Evolutionary conservation across 139 green algal genomes (phyloP), one percentile per base, ranked within the genome.

Genomic region (Monoraphidium neglectum): DNA sequence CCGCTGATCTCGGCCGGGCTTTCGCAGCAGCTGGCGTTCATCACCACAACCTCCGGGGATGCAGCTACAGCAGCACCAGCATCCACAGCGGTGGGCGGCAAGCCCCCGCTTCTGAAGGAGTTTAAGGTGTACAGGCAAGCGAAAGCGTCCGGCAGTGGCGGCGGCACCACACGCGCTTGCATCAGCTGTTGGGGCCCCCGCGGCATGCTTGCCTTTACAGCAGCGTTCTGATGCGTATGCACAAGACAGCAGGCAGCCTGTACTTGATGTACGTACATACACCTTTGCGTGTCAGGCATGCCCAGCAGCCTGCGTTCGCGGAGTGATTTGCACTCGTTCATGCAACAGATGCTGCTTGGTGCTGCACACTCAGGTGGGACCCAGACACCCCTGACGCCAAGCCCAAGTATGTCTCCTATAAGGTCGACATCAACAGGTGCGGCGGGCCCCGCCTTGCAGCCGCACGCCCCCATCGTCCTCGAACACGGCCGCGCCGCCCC

Each of bases 351-450:
- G 36, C 23, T 36, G 24, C 13, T 40, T 15, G 6, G 65, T 95
- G 97, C 61, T 72, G 90, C 56, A 84, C 97, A 3, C 94, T 95
- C 82, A 86, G 94, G 23, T 99, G 95, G 95, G 87, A 94, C 82
- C 96, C 96, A 5, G 94, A 99, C 49, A 91, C 97, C 32, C 79
- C 63, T 2, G 89, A 91, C 12, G 79, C 85, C 33, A 92, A 95
- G 62, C 96, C 96, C 12, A 84, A 84, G 36, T 98, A 98, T 76
- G 73, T 95, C 49, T 94, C 82, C 1, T 99, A 99, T 82, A 93
- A 95, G 70, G 85, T 98, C 0, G 95, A 99, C 83, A 91, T 97
- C 72, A 98, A 97, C 85, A 89, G 86, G 76, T 98, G 70, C 37
- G 75, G 18, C 16, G 23, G 8, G 15, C n/a, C n/a, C n/a, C n/a